phyloP scores from a whole-genome alignment of 1,284 basidiomycete species.

The Trichosporon faecale region DNA sequence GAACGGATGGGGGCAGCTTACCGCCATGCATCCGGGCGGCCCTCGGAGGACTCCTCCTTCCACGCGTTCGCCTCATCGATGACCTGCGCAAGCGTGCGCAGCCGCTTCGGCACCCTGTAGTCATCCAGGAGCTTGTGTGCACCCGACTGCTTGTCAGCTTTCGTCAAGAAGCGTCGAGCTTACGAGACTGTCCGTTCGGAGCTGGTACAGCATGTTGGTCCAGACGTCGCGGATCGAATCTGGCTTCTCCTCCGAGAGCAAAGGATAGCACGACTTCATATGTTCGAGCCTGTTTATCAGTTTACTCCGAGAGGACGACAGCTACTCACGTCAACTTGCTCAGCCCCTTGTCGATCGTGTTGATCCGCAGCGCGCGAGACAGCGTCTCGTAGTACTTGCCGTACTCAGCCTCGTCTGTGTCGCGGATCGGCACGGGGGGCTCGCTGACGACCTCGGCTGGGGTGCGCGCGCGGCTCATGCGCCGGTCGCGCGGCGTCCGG shows the following conservation, averaged over 20 bases:
- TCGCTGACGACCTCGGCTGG: slow-evolving; percentile 24
- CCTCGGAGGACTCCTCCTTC: slow-evolving; percentile 19
- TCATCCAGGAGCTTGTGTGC: slow-evolving; percentile 35
- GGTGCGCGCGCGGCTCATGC: slow-evolving; percentile 13
- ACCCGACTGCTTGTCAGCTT: slow-evolving; percentile 25
- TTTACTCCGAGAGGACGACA: not conserved
- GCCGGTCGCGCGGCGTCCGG: slow-evolving; percentile 6
- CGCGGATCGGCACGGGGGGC: slow-evolving; percentile 26
- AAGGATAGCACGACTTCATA: slow-evolving; percentile 41
- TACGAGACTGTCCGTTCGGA: slow-evolving; percentile 37
- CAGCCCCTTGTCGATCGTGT: slow-evolving; percentile 41
- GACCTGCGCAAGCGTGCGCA: slow-evolving; percentile 37
- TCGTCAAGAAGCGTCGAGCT: slow-evolving; percentile 13
- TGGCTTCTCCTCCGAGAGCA: slow-evolving; percentile 30
- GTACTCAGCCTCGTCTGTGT: slow-evolving; percentile 33
- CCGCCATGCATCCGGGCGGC: slow-evolving; percentile 45
- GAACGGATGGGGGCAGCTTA: slow-evolving; percentile 21
- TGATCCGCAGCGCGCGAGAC: slow-evolving; percentile 40
- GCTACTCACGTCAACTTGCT: slow-evolving; percentile 48
- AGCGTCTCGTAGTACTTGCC: slow-evolving; percentile 44
- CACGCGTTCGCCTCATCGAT: slow-evolving; percentile 38
- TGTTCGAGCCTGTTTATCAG: slow-evolving; percentile 32
- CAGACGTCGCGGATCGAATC: slow-evolving; percentile 37
- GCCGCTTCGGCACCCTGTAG: slow-evolving; percentile 35
- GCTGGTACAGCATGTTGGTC: slow-evolving; percentile 26